Conservation (phyloP, 2,329 filamentous ascomycete species). For the Penicillium sp. region DNA sequence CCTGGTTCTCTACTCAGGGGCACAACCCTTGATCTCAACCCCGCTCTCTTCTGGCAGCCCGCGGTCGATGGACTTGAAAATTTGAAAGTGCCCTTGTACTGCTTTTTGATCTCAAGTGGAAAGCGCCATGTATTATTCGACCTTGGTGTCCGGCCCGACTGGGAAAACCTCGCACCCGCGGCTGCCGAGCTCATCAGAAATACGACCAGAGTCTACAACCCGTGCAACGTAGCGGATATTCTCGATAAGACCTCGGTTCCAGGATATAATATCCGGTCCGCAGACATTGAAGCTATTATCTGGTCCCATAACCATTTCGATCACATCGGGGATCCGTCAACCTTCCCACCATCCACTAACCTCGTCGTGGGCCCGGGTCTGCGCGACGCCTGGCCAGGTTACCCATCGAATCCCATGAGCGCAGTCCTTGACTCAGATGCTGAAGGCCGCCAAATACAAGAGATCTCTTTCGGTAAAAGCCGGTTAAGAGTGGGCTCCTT, state of each 20-base stretch:
- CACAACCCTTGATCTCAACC: neutral
- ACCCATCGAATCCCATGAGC: too few species aligned
- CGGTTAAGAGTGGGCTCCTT: too few species aligned
- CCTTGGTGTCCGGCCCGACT: conserved; percentile 29
- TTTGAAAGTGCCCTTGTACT: neutral
- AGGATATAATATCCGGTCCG: neutral
- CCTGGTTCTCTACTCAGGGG: neutral
- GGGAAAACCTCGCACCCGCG: conserved; percentile 22
- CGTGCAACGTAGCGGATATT: neutral
- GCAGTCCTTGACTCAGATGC: too few species aligned
- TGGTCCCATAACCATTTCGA: too few species aligned
- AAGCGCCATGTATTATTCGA: conserved; percentile 29
- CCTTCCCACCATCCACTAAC: too few species aligned
- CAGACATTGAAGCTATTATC: neutral
- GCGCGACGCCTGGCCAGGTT: too few species aligned
- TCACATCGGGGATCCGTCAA: too few species aligned
- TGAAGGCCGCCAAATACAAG: too few species aligned
- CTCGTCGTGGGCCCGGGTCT: too few species aligned
- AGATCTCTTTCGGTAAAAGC: too few species aligned
- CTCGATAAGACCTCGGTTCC: neutral
- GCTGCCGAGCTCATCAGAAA: conserved; percentile 10
- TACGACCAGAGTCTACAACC: neutral
- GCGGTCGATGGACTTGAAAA: neutral
- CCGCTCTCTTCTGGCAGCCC: conserved; percentile 1
- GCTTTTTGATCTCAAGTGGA: conserved; percentile 6